Percentiles rank a stretch among this genome's conserved stretches.
Conservation (phyloP, 1,284 basidiomycete species). For the Erythrobasidium hasegawianum region DNA sequence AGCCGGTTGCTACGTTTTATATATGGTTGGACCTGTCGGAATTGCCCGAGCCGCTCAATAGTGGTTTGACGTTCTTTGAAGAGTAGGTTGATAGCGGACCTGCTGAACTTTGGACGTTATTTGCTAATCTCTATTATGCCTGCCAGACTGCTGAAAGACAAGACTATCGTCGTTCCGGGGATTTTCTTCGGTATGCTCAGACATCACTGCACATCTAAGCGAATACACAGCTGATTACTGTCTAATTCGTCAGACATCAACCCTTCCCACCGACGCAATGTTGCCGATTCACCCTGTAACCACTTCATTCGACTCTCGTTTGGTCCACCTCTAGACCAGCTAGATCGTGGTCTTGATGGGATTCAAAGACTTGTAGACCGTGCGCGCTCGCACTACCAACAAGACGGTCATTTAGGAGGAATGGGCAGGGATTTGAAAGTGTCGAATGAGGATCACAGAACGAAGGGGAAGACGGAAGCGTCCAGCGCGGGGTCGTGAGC, state of each 20-base stretch:
- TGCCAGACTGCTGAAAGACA: slow-evolving; percentile 66
- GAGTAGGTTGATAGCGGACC: no score
- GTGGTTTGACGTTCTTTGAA: slow-evolving; percentile 89
- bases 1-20: slow-evolving; percentile 76
- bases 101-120: no score
- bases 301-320: slow-evolving; percentile 75
- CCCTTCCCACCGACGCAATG: slow-evolving; percentile 60
- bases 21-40: slow-evolving; percentile 82
- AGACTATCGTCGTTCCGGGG: slow-evolving; percentile 77
- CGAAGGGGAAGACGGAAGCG: slow-evolving; percentile 35
- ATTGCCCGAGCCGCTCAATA: slow-evolving; percentile 75
- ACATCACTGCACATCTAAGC: neutral
- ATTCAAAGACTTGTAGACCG: slow-evolving; percentile 72
- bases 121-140: no score
- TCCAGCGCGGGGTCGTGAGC: slow-evolving; percentile 12
- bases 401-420: slow-evolving; percentile 34
- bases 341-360: slow-evolving; percentile 77
- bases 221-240: neutral
- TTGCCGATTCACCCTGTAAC: slow-evolving; percentile 87
- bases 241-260: slow-evolving; percentile 57
- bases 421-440: neutral
- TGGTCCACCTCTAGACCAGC: slow-evolving; percentile 74
- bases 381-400: slow-evolving; percentile 56
- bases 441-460: slow-evolving; percentile 23
- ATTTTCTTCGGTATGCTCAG: slow-evolving; percentile 62